phyloP scores from a whole-genome alignment of 306 rosid genomes.

The Comarum palustre region DNA sequence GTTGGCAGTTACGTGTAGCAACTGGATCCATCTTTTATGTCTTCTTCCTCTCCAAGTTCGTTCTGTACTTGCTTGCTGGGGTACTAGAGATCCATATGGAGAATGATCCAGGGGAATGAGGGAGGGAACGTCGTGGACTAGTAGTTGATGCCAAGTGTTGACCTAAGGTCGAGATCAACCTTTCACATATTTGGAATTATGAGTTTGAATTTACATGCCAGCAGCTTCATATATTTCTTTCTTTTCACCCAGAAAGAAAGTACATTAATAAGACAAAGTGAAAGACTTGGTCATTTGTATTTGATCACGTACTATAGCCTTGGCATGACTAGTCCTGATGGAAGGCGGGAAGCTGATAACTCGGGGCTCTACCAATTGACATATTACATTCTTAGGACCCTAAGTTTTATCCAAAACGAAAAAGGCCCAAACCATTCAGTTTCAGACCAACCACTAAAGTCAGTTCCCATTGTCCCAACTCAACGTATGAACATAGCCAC shows the following conservation, averaged over 20 bases:
- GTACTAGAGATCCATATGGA: neutral
- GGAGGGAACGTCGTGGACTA: neutral
- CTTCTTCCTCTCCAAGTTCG: neutral
- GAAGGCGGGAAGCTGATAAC: too few species aligned
- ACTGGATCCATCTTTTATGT: neutral
- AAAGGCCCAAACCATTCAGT: neutral
- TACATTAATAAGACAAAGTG: too few species aligned
- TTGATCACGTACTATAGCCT: too few species aligned
- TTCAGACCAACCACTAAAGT: neutral
- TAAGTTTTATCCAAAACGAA: neutral
- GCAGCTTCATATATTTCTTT: neutral
- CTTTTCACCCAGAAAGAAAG: too few species aligned
- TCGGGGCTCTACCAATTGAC: too few species aligned
- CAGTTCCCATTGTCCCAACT: neutral
- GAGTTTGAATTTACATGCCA: neutral
- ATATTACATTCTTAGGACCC: too few species aligned
- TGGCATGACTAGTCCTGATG: too few species aligned
- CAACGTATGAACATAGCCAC: too few species aligned
- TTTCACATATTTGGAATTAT: neutral
- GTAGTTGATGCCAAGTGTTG: slow-evolving; percentile 10
- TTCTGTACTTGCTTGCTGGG: too few species aligned
- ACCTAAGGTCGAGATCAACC: neutral
- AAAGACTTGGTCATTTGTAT: too few species aligned
- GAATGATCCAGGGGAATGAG: neutral
- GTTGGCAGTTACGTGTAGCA: neutral